Evolutionary conservation across 106 monocot species (phyloP).

Genomic region (Chionographis japonica): DNA sequence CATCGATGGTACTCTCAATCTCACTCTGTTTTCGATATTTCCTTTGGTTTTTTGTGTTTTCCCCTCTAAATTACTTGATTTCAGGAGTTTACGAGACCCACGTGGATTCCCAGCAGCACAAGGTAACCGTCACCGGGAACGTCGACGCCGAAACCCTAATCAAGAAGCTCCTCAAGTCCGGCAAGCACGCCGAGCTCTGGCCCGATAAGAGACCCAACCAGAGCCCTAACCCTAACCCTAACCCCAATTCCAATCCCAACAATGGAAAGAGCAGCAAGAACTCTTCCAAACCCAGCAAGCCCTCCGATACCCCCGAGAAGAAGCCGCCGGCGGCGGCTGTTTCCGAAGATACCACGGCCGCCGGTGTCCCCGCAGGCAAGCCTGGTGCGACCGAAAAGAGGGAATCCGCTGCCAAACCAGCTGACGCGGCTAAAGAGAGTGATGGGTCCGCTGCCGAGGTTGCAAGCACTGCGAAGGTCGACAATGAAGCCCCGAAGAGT

Average conservation of each 20-base stretch:
- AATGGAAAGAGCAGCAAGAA: constrained; percentile 2
- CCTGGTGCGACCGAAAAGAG: too few species aligned
- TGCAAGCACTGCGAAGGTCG: not conserved
- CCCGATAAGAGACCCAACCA: constrained; percentile 28
- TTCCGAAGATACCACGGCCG: not conserved
- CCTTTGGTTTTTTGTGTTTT: not conserved
- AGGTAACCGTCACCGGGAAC: constrained; percentile 42
- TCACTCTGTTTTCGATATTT: not conserved
- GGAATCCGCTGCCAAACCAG: not conserved
- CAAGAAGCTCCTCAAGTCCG: constrained; percentile 44
- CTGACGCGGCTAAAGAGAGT: not conserved
- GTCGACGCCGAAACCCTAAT: constrained; percentile 55
- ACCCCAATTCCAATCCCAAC: not conserved
- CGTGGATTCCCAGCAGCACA: constrained; percentile 49
- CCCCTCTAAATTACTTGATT: not conserved
- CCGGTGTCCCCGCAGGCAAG: not conserved
- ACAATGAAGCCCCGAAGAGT: not conserved
- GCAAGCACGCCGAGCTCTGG: constrained; percentile 65
- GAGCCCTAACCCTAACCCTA: not conserved
- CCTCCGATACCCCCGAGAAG: not conserved
- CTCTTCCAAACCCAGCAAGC: not conserved
- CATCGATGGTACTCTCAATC: constrained; percentile 26
- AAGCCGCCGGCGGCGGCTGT: not conserved
- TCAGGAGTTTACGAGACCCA: constrained; percentile 34
- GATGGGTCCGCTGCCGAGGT: not conserved